A percentile compares a stretch with the other conserved stretches of the same genome.
Conservation (phyloP, 441 rosid genomes). For the Pelargonium fulgidum region DNA sequence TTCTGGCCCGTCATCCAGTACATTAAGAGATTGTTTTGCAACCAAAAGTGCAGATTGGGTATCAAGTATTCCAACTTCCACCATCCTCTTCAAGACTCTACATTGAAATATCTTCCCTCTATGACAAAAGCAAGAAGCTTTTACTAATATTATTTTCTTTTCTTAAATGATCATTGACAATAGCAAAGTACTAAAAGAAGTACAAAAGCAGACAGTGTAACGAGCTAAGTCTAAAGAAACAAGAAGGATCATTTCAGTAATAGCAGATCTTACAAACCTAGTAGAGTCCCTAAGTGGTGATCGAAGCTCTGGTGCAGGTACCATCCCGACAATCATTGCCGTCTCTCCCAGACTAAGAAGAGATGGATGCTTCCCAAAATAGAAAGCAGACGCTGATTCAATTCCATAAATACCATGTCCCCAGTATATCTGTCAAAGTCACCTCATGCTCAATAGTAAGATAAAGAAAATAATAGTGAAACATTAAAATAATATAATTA, state of each 20-base stretch:
- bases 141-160: neutral
- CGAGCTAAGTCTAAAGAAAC: neutral
- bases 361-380: slow-evolving; percentile 31
- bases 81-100: slow-evolving; percentile 34
- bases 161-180: neutral
- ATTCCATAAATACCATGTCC: slow-evolving; percentile 33
- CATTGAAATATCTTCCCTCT: slow-evolving; percentile 32
- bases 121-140: slow-evolving; percentile 4
- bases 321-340: slow-evolving; percentile 29
- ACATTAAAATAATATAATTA: too few relatives aligned
- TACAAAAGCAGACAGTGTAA: neutral
- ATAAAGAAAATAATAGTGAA: too few relatives aligned
- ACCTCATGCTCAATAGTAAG: neutral
- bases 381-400: slow-evolving; percentile 26
- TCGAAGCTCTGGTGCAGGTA: slow-evolving; percentile 31
- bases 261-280: slow-evolving; percentile 22
- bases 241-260: neutral
- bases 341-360: slow-evolving; percentile 29
- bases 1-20: slow-evolving; percentile 12
- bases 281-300: slow-evolving; percentile 27
- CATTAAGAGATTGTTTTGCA: slow-evolving; percentile 20
- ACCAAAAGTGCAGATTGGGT: slow-evolving; percentile 20
- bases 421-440: slow-evolving; percentile 29
- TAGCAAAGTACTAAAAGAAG: neutral
- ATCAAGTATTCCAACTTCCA: slow-evolving; percentile 25